Conservation (phyloP, 257 asterid genomes). For the Gardenia jasminoides region DNA sequence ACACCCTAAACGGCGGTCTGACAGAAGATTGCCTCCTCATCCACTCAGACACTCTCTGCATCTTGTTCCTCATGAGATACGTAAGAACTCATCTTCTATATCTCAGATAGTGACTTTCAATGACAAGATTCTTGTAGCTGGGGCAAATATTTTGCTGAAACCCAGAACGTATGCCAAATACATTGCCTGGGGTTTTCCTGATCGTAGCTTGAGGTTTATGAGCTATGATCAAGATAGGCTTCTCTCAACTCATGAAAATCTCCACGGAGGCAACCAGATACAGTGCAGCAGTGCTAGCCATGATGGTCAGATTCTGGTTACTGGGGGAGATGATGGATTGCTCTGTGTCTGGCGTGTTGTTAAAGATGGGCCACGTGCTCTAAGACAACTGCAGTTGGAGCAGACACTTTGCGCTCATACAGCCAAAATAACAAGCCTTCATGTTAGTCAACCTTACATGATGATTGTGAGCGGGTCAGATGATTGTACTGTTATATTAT, state of each 20-base stretch:
- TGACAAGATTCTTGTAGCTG: constrained; percentile 80
- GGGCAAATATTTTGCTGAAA: constrained; percentile 72
- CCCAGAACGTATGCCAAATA: constrained; percentile 75
- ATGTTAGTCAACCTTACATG: constrained; percentile 96
- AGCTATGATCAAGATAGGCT: constrained; percentile 88
- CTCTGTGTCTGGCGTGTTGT: constrained; percentile 83
- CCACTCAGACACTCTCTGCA: constrained; percentile 67
- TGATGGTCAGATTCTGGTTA: constrained; percentile 84
- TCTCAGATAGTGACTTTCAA: constrained; percentile 66
- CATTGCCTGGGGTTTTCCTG: constrained; percentile 97
- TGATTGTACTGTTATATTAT: constrained; percentile 77
- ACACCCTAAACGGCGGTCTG: constrained; percentile 87
- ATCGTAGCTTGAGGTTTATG: constrained; percentile 83
- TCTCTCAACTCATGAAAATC: constrained; percentile 92
- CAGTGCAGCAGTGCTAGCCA: constrained; percentile 85
- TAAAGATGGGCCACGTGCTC: constrained; percentile 74
- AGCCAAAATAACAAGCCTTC: constrained; percentile 77
- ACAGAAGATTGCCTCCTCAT: constrained; percentile 69
- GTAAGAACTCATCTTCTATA: constrained; percentile 69
- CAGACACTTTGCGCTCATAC: constrained; percentile 89
- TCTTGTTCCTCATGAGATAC: constrained; percentile 80
- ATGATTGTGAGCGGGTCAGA: constrained; percentile 96
- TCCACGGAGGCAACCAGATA: constrained; percentile 96
- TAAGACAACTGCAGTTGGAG: constrained; percentile 60
- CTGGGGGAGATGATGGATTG: constrained; percentile 91